A percentile compares a stretch with the other conserved stretches of the same genome.
Conservation (phyloP, 140 eudicot species). For the Erigeron philadelphicus region DNA sequence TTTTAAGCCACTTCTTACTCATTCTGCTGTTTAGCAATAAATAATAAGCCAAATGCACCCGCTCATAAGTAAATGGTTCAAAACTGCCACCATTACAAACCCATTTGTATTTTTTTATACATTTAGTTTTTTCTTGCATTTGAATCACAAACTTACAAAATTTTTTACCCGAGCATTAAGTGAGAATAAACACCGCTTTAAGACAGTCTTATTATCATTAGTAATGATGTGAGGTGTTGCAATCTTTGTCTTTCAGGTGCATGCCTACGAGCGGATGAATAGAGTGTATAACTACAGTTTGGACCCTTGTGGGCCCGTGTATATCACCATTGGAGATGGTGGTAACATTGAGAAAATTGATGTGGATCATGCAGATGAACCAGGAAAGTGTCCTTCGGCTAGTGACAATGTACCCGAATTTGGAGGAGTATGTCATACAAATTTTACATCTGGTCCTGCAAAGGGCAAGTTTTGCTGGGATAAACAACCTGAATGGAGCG, state of each 20-base stretch:
- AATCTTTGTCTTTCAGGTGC: slow-evolving; percentile 49
- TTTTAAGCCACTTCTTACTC: slow-evolving; percentile 1
- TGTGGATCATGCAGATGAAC: slow-evolving; percentile 81
- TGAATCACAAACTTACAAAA: too few relatives aligned
- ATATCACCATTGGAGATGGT: slow-evolving; percentile 83
- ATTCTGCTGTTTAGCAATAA: not conserved
- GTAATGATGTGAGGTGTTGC: not conserved
- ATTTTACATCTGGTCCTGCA: slow-evolving; percentile 79
- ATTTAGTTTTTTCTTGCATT: not conserved
- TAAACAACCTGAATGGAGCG: slow-evolving; percentile 89
- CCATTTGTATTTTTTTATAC: not conserved
- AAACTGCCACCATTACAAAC: not conserved
- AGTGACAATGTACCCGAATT: slow-evolving; percentile 66
- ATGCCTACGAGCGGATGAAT: slow-evolving; percentile 82
- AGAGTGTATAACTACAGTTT: slow-evolving; percentile 70
- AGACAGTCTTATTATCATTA: not conserved
- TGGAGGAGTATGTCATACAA: slow-evolving; percentile 71
- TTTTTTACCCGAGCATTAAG: slow-evolving; percentile 5
- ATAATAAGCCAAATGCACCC: not conserved
- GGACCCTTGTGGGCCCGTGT: slow-evolving; percentile 87
- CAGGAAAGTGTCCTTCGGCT: slow-evolving; percentile 67
- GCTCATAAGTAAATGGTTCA: not conserved
- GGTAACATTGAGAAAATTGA: slow-evolving; percentile 80
- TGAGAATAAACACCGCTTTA: too few relatives aligned
- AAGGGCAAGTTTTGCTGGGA: slow-evolving; percentile 87